Conservation (phyloP, 805 yeast genomes). For the Saccharomycopsis sp. region DNA sequence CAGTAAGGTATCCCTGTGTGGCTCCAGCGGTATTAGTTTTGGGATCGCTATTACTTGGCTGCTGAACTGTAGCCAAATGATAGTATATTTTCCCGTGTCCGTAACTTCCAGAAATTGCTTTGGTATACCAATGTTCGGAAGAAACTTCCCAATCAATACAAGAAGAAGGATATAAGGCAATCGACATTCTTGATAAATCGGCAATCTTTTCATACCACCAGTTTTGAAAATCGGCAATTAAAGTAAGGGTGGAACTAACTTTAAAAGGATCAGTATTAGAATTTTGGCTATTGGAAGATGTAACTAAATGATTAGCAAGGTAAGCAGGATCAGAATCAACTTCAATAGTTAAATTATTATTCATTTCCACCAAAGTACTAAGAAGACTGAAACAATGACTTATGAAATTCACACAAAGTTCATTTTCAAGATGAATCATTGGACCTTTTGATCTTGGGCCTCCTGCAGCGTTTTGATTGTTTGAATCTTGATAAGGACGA, state of each 20-base stretch:
- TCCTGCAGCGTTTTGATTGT: constrained; percentile 18
- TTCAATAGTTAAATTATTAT: constrained; percentile 43
- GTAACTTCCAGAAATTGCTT: constrained; percentile 61
- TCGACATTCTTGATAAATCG: constrained; percentile 80
- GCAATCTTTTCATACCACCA: constrained; percentile 79
- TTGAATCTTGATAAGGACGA: constrained; percentile 15
- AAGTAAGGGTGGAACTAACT: constrained; percentile 45
- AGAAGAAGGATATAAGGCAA: constrained; percentile 69
- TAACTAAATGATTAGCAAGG: not conserved
- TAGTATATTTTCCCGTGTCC: constrained; percentile 83
- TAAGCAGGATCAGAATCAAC: constrained; percentile 26
- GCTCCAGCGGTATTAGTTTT: constrained; percentile 5
- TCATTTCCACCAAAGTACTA: constrained; percentile 38
- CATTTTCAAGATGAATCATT: constrained; percentile 11
- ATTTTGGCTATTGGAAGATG: not conserved
- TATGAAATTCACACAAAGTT: constrained; percentile 17
- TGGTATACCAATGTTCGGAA: constrained; percentile 75
- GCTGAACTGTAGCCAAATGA: constrained; percentile 82
- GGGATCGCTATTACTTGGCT: constrained; percentile 24
- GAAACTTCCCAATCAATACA: constrained; percentile 80
- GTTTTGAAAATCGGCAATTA: constrained; percentile 29
- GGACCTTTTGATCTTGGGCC: constrained; percentile 10
- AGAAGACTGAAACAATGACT: constrained; percentile 15
- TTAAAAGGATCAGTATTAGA: constrained; percentile 1
- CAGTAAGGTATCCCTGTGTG: too few species aligned